Conservation (phyloP, 306 rosid species). For the Quercus engelmannii region DNA sequence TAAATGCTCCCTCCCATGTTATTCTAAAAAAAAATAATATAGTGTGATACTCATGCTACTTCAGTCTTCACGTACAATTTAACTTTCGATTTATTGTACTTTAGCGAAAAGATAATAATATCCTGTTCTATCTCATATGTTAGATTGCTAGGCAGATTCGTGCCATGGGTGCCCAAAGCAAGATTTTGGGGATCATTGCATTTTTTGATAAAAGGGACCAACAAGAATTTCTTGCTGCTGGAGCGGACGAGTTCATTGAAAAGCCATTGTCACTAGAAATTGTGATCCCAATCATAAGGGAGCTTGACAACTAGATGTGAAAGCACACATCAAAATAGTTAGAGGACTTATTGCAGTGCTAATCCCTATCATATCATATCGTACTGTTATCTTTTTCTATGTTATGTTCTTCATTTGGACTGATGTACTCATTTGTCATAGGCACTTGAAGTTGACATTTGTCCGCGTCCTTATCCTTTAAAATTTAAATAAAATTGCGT, state of each 20-base stretch:
- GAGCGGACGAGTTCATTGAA: conserved; percentile 10
- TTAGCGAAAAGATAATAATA: not conserved
- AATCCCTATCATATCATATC: not conserved
- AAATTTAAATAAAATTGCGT: no score
- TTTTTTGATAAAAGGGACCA: not conserved
- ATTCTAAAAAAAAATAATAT: no score
- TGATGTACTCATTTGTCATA: no score
- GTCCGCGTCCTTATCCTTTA: no score
- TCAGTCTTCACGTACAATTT: not conserved
- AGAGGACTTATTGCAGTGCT: not conserved
- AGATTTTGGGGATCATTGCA: conserved; percentile 8
- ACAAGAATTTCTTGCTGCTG: conserved; percentile 19
- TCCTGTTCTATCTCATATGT: not conserved
- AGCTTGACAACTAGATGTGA: conserved; percentile 6
- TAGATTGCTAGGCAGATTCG: conserved; percentile 19
- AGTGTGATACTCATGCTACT: no score
- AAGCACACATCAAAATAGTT: not conserved
- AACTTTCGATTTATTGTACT: not conserved
- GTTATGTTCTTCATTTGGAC: no score
- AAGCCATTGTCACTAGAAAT: conserved; percentile 17
- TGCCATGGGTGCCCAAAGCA: conserved; percentile 11
- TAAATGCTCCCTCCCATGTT: no score
- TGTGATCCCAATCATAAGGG: conserved; percentile 19
- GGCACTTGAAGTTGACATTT: no score
- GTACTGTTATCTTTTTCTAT: no score